Evolutionary conservation across 768 basidiomycete genomes (phyloP).

Genomic region (Trametes meyenii): DNA sequence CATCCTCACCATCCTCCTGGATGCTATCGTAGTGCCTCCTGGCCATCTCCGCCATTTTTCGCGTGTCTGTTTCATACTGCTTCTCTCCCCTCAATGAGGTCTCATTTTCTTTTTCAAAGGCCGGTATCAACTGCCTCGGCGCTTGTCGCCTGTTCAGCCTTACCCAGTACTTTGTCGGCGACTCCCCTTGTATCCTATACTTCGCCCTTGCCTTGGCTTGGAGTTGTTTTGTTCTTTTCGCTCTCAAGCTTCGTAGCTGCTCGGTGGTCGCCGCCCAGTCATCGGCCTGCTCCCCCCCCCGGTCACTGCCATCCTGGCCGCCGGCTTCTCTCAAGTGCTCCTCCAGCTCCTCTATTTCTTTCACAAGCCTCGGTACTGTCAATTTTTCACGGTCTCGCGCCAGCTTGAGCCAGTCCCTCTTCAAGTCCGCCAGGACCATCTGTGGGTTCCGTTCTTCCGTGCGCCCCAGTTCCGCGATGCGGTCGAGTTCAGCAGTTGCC

Average conservation of each 20-base stretch:
- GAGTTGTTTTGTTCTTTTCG: not conserved
- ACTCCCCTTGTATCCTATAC: not conserved
- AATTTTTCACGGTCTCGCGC: not conserved
- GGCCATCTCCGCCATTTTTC: not conserved
- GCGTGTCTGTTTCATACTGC: not conserved
- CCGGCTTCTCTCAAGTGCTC: not conserved
- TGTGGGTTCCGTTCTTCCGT: not conserved
- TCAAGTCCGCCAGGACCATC: not conserved
- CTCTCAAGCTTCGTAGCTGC: not conserved
- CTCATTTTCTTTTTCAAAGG: not conserved
- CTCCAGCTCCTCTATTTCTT: not conserved
- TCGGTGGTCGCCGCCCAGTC: not conserved
- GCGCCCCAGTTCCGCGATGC: not conserved
- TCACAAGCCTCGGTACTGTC: not conserved
- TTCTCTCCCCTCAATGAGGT: not conserved
- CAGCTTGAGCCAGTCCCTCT: not conserved
- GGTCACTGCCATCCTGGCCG: not conserved
- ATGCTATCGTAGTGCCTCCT: not conserved
- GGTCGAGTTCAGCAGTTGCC: not conserved
- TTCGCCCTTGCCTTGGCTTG: not conserved
- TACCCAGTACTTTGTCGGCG: conserved; percentile 8
- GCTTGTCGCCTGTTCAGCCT: not conserved
- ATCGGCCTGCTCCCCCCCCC: not conserved
- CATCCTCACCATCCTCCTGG: not conserved
- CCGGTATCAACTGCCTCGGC: not conserved